phyloP scores from a whole-genome alignment of 2,329 filamentous ascomycete species.

The Gremmenia infestans region DNA sequence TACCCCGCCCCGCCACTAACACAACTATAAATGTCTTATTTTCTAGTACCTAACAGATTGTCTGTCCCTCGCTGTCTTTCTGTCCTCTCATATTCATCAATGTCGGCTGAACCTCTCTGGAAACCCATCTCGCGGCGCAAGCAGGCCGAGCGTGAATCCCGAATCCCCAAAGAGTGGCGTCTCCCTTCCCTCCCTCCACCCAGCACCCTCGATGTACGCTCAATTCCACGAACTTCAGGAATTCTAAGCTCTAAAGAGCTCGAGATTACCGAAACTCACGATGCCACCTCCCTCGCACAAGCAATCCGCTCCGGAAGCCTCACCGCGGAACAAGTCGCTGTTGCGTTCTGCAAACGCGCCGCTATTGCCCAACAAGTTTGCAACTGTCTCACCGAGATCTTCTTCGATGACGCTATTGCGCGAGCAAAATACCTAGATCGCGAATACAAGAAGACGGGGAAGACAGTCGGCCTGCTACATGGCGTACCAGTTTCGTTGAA shows the following conservation, averaged over 20 bases:
- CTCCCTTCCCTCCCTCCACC: slow-evolving; percentile 18
- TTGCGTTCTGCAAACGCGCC: slow-evolving; percentile 47
- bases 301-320: slow-evolving; percentile 16
- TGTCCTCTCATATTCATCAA: background rate
- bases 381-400: slow-evolving; percentile 43
- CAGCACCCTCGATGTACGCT: slow-evolving; percentile 20
- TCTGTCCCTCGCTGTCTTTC: too few relatives aligned
- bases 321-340: slow-evolving; percentile 35
- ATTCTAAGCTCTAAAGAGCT: slow-evolving; percentile 25
- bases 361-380: slow-evolving; percentile 45
- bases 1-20: too few relatives aligned
- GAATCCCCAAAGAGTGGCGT: slow-evolving; percentile 27
- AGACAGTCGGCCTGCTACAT: slow-evolving; percentile 54
- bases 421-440: slow-evolving; percentile 43
- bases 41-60: too few relatives aligned
- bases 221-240: slow-evolving; percentile 20
- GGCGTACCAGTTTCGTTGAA: slow-evolving; percentile 55
- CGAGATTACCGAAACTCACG: slow-evolving; percentile 26
- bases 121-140: slow-evolving; percentile 25
- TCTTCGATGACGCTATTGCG: slow-evolving; percentile 44
- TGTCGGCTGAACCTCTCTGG: slow-evolving; percentile 17
- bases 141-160: slow-evolving; percentile 21
- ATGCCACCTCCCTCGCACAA: slow-evolving; percentile 26
- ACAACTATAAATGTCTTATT: too few relatives aligned
- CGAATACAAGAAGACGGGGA: slow-evolving; percentile 35